Conservation (phyloP, 2,329 filamentous ascomycete genomes). For the Fusarium sp. region DNA sequence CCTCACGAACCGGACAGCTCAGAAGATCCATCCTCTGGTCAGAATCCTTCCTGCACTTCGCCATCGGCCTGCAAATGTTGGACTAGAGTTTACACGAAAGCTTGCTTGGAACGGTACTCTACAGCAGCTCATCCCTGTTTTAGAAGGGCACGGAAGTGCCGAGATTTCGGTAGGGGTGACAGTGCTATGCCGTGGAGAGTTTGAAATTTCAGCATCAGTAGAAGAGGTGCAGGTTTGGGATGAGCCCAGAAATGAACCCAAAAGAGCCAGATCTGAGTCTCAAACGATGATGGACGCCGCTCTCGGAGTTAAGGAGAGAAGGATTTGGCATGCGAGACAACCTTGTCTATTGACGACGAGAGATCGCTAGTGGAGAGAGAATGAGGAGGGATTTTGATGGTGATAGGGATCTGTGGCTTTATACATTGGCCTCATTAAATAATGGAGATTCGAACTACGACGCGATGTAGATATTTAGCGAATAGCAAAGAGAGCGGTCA, state of each 20-base stretch:
- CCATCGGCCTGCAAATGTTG: constrained; percentile 74
- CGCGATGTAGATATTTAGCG: constrained; percentile 18
- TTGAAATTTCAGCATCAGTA: constrained; percentile 80
- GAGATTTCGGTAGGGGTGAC: constrained; percentile 75
- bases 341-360: constrained; percentile 63
- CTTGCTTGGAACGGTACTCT: constrained; percentile 86
- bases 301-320: constrained; percentile 66
- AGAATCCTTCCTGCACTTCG: constrained; percentile 80
- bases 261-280: constrained; percentile 59
- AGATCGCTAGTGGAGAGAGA: constrained; percentile 47
- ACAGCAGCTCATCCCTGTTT: constrained; percentile 73
- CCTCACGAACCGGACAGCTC: constrained; percentile 75
- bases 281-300: constrained; percentile 66
- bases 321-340: constrained; percentile 70
- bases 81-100: constrained; percentile 82
- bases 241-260: constrained; percentile 41
- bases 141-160: constrained; percentile 66
- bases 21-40: constrained; percentile 74
- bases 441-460: constrained; percentile 2
- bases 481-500: constrained; percentile 13
- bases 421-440: constrained; percentile 16
- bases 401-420: not conserved
- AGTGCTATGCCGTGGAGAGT: constrained; percentile 79
- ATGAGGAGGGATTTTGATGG: constrained; percentile 14
- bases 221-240: constrained; percentile 76